phyloP scores from a whole-genome alignment of 257 asterid species.

The Parsonsia alboflavescens region DNA sequence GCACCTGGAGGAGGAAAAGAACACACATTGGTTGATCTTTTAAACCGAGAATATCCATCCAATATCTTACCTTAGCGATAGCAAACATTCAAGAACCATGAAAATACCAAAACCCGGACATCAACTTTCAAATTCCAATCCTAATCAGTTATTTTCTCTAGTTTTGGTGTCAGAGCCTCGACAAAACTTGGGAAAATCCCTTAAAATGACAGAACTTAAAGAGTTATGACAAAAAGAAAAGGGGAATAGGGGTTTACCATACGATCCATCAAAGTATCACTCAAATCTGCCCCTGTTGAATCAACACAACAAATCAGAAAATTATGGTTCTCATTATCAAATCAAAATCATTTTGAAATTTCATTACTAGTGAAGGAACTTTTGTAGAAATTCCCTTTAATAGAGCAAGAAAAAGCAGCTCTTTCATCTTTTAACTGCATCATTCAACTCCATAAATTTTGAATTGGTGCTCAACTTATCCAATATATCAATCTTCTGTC shows the following conservation, averaged over 20 bases:
- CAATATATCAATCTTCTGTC: too few relatives aligned
- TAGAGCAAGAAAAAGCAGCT: too few relatives aligned
- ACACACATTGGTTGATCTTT: background rate
- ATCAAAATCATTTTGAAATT: background rate
- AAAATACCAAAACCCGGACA: background rate
- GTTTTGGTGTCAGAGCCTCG: background rate
- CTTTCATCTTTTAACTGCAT: too few relatives aligned
- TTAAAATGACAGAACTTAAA: background rate
- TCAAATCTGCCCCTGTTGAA: constrained; percentile 80
- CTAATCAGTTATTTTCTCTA: background rate
- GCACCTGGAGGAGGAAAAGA: constrained; percentile 41
- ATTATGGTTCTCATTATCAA: background rate
- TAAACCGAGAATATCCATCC: background rate
- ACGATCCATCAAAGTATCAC: constrained; percentile 96
- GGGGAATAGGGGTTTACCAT: constrained; percentile 46
- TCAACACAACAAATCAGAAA: background rate
- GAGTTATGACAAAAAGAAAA: too few relatives aligned
- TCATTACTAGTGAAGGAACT: background rate
- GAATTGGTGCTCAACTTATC: too few relatives aligned
- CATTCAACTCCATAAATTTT: too few relatives aligned
- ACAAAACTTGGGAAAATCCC: background rate
- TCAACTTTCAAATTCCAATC: background rate
- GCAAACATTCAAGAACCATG: background rate
- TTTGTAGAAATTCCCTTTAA: too few relatives aligned
- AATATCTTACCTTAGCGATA: background rate